Conservation (phyloP, 2,329 filamentous ascomycete genomes). For the Penicillium sp. region DNA sequence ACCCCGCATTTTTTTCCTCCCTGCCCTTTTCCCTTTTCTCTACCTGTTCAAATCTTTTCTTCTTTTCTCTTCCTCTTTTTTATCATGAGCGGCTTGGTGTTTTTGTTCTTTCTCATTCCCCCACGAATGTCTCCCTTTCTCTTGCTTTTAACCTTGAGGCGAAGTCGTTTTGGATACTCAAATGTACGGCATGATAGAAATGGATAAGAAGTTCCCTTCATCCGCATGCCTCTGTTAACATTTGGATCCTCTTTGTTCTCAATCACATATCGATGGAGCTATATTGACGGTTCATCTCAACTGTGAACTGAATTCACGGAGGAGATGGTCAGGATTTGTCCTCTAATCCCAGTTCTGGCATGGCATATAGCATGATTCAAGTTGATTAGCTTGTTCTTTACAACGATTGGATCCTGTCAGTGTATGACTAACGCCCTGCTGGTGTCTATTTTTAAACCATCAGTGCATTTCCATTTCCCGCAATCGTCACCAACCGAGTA, state of each 20-base stretch:
- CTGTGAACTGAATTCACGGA: neutral
- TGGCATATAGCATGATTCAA: too few relatives aligned
- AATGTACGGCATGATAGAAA: neutral
- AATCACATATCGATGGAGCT: neutral
- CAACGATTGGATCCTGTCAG: too few relatives aligned
- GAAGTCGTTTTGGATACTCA: neutral
- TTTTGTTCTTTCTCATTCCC: conserved; percentile 7
- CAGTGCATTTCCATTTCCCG: too few relatives aligned
- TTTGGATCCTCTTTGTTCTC: neutral
- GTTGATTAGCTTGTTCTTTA: too few relatives aligned
- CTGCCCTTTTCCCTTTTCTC: neutral
- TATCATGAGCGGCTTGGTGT: conserved; percentile 23
- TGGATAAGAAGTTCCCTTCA: neutral
- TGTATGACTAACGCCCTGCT: too few relatives aligned
- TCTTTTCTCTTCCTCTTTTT: conserved; percentile 3
- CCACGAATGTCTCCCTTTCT: conserved; percentile 2
- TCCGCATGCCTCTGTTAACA: neutral
- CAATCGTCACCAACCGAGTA: too few relatives aligned
- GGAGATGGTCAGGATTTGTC: too few relatives aligned
- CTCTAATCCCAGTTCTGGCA: too few relatives aligned
- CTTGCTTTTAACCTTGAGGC: neutral
- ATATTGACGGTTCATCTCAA: neutral
- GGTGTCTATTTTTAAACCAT: too few relatives aligned
- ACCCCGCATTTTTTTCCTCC: conserved; percentile 15
- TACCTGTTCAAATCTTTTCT: conserved; percentile 5